Evolutionary conservation across 129 eudicot species (phyloP).

Genomic region (Escallonia herrerae): DNA sequence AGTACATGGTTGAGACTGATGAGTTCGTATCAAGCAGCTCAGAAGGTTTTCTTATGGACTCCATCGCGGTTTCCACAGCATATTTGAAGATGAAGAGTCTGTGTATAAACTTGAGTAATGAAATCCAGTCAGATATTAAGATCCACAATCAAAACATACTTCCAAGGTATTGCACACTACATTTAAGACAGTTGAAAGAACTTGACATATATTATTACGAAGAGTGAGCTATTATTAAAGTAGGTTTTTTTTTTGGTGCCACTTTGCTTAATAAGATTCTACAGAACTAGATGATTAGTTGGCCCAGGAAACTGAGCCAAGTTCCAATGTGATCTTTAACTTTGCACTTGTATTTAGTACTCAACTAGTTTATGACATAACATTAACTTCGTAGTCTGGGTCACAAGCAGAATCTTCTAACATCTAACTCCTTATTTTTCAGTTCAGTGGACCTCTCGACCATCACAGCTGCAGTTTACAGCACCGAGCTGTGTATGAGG

Average conservation of each 20-base stretch:
- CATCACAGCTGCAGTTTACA: constrained; percentile 76
- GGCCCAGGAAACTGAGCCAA: neutral
- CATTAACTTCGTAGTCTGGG: neutral
- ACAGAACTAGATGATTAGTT: neutral
- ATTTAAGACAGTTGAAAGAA: no score
- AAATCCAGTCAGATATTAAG: constrained; percentile 66
- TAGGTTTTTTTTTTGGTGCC: neutral
- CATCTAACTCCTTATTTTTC: constrained; percentile 12
- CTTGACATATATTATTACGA: no score
- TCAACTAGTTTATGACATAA: no score
- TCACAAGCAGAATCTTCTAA: neutral
- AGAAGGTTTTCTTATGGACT: constrained; percentile 74
- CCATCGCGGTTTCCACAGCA: constrained; percentile 67
- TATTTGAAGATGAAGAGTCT: constrained; percentile 83
- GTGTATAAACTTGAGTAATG: constrained; percentile 53
- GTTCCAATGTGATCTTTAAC: neutral
- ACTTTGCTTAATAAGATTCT: neutral
- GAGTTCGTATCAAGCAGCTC: constrained; percentile 70
- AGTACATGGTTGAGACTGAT: constrained; percentile 85
- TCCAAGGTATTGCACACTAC: constrained; percentile 52
- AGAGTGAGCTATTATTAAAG: no score
- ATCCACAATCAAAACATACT: constrained; percentile 76
- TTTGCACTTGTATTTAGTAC: no score
- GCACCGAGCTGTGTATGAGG: constrained; percentile 66
- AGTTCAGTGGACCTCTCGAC: constrained; percentile 82